These are phyloP conservation scores for Penicillium fimorum DNA, from an alignment of 495 filamentous ascomycete species.

Conservation along the genomic window DNA sequence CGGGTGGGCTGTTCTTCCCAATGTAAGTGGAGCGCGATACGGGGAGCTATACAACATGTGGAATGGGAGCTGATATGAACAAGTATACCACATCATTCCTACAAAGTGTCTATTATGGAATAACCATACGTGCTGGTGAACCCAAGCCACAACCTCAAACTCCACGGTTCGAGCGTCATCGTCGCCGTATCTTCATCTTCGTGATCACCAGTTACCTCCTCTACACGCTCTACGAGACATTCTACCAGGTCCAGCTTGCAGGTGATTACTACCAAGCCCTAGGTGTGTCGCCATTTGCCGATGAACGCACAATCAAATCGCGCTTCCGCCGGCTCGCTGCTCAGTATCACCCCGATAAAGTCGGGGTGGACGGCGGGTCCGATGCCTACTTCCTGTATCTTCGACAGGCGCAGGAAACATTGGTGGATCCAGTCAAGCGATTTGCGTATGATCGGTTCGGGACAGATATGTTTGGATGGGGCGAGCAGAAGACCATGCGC, in stretches of 20 bases:
- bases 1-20: slow-evolving; percentile 79
- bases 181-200: slow-evolving; percentile 75
- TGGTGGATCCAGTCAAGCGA: slow-evolving; percentile 72
- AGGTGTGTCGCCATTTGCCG: slow-evolving; percentile 61
- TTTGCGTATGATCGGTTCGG: slow-evolving; percentile 96
- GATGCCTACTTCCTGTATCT: slow-evolving; percentile 76
- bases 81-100: slow-evolving; percentile 77
- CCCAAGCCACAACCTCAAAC: slow-evolving; percentile 73
- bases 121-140: slow-evolving; percentile 89
- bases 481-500: slow-evolving; percentile 63
- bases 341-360: slow-evolving; percentile 87
- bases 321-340: slow-evolving; percentile 82
- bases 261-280: slow-evolving; percentile 79
- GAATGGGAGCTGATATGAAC: not conserved
- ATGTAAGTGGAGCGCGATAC: slow-evolving; percentile 48
- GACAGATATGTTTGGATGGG: slow-evolving; percentile 66
- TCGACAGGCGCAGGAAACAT: slow-evolving; percentile 78
- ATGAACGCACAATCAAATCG: slow-evolving; percentile 76
- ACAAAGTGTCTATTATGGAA: slow-evolving; percentile 79
- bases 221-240: slow-evolving; percentile 92
- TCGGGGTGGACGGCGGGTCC: slow-evolving; percentile 32
- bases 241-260: slow-evolving; percentile 68
- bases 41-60: not conserved
- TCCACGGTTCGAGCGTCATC: slow-evolving; percentile 65
- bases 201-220: slow-evolving; percentile 81